These are phyloP conservation scores for Sclerotinia glacialis DNA, from an alignment of 2,329 filamentous ascomycete species.

Conservation along the genomic window DNA sequence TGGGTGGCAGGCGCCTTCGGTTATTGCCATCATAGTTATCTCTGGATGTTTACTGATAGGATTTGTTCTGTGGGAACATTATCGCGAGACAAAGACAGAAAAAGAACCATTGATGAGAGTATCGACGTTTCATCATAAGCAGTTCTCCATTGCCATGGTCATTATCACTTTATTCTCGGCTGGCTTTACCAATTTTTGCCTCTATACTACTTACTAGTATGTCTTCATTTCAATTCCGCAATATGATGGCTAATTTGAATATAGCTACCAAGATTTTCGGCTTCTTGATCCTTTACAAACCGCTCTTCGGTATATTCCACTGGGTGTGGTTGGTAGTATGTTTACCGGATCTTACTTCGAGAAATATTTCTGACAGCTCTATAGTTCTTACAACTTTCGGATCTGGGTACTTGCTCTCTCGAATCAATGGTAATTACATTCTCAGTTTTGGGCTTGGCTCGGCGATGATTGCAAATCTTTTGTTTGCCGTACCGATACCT, in stretches of 20 bases:
- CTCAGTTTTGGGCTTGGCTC: conserved; percentile 48
- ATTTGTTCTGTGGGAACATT: conserved; percentile 37
- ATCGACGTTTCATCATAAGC: conserved; percentile 57
- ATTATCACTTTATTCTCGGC: conserved; percentile 67
- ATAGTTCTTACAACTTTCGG: conserved; percentile 27
- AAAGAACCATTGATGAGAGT: conserved; percentile 63
- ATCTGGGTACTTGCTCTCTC: conserved; percentile 33
- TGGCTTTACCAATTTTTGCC: conserved; percentile 64
- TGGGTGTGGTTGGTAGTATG: conserved; percentile 53
- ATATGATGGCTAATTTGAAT: not conserved
- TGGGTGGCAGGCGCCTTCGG: conserved; percentile 64
- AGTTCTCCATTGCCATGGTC: conserved; percentile 61
- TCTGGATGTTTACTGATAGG: conserved; percentile 47
- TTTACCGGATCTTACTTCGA: not conserved
- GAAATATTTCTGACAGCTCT: not conserved
- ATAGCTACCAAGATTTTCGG: conserved; percentile 63
- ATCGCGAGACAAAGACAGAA: conserved; percentile 50
- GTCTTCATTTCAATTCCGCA: not conserved
- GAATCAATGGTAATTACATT: conserved; percentile 49
- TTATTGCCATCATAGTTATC: conserved; percentile 56
- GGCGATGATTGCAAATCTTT: conserved; percentile 49
- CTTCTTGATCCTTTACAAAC: conserved; percentile 61
- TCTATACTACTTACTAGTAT: conserved; percentile 62
- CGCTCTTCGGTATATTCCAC: conserved; percentile 66
- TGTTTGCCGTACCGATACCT: conserved; percentile 64